Percentiles rank a stretch among this genome's conserved stretches.
Conservation (phyloP, 257 asterid genomes). For the Capsicum chinense region DNA sequence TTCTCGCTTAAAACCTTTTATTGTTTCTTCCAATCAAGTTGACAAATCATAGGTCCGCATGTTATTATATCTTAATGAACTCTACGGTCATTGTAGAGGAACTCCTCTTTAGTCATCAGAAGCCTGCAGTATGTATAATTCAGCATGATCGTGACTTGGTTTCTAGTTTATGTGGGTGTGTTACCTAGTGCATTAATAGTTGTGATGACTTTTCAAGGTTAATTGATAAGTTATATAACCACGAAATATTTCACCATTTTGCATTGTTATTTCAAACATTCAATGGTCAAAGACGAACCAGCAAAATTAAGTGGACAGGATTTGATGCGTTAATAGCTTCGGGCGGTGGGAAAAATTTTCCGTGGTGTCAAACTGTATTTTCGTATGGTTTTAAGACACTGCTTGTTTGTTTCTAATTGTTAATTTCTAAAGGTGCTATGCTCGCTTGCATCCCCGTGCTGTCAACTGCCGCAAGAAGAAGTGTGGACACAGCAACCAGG, state of each 20-base stretch:
- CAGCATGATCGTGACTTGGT: neutral
- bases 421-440: slow-evolving; percentile 27
- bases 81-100: neutral
- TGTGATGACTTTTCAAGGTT: neutral
- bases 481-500: slow-evolving; percentile 34
- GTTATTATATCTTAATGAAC: neutral
- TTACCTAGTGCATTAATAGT: too few relatives aligned
- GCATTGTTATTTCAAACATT: neutral
- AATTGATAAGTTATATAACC: neutral
- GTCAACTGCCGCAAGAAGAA: slow-evolving; percentile 34
- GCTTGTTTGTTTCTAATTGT: neutral
- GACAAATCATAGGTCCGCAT: neutral
- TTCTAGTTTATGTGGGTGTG: too few relatives aligned
- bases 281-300: neutral
- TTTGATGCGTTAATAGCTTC: neutral
- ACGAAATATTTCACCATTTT: neutral
- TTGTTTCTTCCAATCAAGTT: neutral
- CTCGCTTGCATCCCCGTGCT: slow-evolving; percentile 33
- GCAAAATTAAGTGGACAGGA: too few relatives aligned
- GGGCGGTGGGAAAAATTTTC: neutral
- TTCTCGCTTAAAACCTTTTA: neutral
- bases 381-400: too few relatives aligned
- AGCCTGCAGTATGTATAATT: neutral
- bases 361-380: too few relatives aligned
- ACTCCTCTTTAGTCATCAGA: neutral